Percentiles rank a stretch among this genome's conserved stretches.
Evolutionary conservation across 2,329 filamentous ascomycete genomes (phyloP).

Genomic region (Aureobasidium sp.): DNA sequence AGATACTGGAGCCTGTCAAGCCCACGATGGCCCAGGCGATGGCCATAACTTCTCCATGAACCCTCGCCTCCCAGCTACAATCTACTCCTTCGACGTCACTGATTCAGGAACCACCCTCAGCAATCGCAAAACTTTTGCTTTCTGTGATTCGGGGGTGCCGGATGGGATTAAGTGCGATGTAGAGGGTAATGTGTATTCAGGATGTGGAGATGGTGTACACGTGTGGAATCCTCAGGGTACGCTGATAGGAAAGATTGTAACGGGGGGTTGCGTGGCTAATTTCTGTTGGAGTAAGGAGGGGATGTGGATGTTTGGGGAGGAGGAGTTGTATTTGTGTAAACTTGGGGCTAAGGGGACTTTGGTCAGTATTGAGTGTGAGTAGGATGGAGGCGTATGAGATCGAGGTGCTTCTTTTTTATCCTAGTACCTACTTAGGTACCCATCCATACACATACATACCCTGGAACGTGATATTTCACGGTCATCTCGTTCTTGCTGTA

Average conservation of each 20-base stretch:
- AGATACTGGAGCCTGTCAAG: slow-evolving; percentile 45
- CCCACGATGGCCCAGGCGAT: slow-evolving; percentile 16
- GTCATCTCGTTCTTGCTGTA: no score
- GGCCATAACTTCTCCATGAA: slow-evolving; percentile 21
- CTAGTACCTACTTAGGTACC: no score
- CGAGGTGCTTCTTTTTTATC: no score
- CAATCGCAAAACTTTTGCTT: slow-evolving; percentile 43
- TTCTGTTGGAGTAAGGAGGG: slow-evolving; percentile 23
- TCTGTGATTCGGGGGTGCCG: slow-evolving; percentile 45
- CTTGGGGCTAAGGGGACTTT: slow-evolving; percentile 14
- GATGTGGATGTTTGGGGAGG: slow-evolving; percentile 17
- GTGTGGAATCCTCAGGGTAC: slow-evolving; percentile 44
- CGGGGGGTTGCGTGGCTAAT: slow-evolving; percentile 32
- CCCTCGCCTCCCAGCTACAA: slow-evolving; percentile 27
- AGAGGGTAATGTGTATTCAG: slow-evolving; percentile 48
- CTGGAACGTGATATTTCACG: no score
- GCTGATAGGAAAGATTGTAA: slow-evolving; percentile 50
- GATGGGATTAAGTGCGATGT: slow-evolving; percentile 51
- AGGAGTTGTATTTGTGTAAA: slow-evolving; percentile 15
- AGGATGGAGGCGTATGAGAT: no score
- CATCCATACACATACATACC: no score
- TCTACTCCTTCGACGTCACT: slow-evolving; percentile 30
- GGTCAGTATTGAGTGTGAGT: slow-evolving; percentile 15
- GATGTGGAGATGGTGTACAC: slow-evolving; percentile 47
- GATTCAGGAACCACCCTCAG: slow-evolving; percentile 20